These are phyloP conservation scores for Diaporthe sp. DNA, from an alignment of 2,329 filamentous ascomycete species.

Conservation along the genomic window DNA sequence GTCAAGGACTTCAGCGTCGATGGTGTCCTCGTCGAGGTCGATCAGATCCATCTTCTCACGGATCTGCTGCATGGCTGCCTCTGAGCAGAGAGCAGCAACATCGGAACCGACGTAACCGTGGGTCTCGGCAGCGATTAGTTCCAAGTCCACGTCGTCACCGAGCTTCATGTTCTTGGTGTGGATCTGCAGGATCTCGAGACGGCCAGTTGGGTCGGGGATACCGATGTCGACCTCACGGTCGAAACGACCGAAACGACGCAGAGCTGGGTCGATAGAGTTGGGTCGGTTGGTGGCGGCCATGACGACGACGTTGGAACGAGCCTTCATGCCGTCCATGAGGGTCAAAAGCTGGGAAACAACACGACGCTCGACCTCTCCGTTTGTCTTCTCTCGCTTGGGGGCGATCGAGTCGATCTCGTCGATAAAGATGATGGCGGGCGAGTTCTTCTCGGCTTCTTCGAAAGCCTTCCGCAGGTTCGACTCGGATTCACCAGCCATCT, in stretches of 20 bases:
- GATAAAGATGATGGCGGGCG: slow-evolving; percentile 98
- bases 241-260: slow-evolving; percentile 98
- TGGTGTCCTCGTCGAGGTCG: slow-evolving; percentile 98
- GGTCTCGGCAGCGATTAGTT: slow-evolving; percentile 96
- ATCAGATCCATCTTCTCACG: slow-evolving; percentile 99
- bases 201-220: slow-evolving; percentile 96
- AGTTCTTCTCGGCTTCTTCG: slow-evolving; percentile 99
- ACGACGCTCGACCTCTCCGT: slow-evolving; percentile 97
- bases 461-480: slow-evolving; percentile 99
- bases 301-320: slow-evolving; percentile 96
- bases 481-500: slow-evolving; percentile 99
- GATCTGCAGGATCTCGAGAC: slow-evolving; percentile 98
- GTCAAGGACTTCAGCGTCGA: slow-evolving; percentile 97
- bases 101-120: slow-evolving; percentile 99
- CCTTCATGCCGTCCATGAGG: slow-evolving; percentile 99
- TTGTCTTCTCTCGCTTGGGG: slow-evolving; percentile 99
- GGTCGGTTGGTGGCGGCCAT: slow-evolving; percentile 99
- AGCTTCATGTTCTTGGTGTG: slow-evolving; percentile 99
- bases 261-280: slow-evolving; percentile 97
- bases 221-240: slow-evolving; percentile 99
- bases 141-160: slow-evolving; percentile 93
- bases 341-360: slow-evolving; percentile 96
- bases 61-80: slow-evolving; percentile 99
- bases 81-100: slow-evolving; percentile 96
- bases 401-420: slow-evolving; percentile 99